Percentiles rank a stretch among this genome's conserved stretches.
Evolutionary conservation across 768 basidiomycete species (phyloP).

Genomic region (Lentinula lateritia): DNA sequence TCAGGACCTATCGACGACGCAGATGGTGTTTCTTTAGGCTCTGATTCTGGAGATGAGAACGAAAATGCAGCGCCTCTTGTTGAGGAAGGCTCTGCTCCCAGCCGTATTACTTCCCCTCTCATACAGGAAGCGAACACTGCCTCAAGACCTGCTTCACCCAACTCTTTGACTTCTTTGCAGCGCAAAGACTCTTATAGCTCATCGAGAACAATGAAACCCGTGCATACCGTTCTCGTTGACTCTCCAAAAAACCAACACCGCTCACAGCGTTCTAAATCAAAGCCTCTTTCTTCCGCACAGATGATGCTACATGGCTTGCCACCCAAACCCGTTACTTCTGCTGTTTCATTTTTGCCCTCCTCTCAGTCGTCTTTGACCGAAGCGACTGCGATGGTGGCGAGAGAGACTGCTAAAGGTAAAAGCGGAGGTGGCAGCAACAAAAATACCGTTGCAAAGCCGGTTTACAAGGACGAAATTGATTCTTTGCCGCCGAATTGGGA

Average conservation of each 20-base stretch:
- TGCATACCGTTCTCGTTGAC: not conserved
- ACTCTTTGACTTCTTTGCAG: not conserved
- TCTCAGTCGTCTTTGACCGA: conserved; percentile 31
- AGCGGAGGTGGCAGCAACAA: conserved; percentile 26
- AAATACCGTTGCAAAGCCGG: conserved; percentile 20
- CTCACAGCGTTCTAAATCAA: conserved; percentile 14
- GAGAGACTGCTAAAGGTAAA: conserved; percentile 10
- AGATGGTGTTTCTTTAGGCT: conserved; percentile 40
- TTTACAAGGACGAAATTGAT: conserved; percentile 12
- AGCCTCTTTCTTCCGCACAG: conserved; percentile 16
- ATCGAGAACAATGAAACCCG: conserved; percentile 7
- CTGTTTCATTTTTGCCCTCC: conserved; percentile 29
- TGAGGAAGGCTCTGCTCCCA: not conserved
- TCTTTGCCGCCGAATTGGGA: conserved; percentile 41
- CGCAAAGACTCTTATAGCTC: conserved; percentile 1
- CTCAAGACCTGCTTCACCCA: not conserved
- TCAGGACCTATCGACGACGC: conserved; percentile 29
- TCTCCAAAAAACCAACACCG: conserved; percentile 4
- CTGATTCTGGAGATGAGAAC: conserved; percentile 48
- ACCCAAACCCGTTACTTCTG: conserved; percentile 34
- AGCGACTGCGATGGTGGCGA: conserved; percentile 36
- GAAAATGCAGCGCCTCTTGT: conserved; percentile 33
- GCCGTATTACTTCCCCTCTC: conserved; percentile 16
- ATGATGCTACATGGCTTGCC: conserved; percentile 35
- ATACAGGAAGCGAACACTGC: not conserved